Evolutionary conservation across 129 eudicot genomes (phyloP).

Genomic region (sunflower (Helianthus annuus)): DNA sequence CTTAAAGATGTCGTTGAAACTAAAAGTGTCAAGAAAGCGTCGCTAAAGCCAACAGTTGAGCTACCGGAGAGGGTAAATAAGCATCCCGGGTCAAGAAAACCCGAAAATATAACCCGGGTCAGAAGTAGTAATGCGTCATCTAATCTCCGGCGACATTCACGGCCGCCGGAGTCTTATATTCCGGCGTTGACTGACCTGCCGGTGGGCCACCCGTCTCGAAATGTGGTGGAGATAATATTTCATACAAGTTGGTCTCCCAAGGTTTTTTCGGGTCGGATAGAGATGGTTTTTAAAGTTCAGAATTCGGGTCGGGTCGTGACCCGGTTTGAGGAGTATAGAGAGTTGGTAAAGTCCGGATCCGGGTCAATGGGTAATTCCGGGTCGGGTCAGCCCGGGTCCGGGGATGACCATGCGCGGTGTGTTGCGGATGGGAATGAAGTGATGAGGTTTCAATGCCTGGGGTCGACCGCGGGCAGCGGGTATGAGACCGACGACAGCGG

Average conservation of each 20-base stretch:
- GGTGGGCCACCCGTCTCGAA: constrained; percentile 88
- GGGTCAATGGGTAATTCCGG: constrained; percentile 24
- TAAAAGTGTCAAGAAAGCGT: constrained; percentile 26
- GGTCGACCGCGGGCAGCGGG: constrained; percentile 57
- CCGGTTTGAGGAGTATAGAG: constrained; percentile 91
- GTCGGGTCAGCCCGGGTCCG: constrained; percentile 16
- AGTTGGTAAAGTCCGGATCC: constrained; percentile 46
- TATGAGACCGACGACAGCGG: constrained; percentile 51
- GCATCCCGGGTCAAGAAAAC: constrained; percentile 38
- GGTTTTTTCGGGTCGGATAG: constrained; percentile 74
- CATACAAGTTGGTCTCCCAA: constrained; percentile 84
- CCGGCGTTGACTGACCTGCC: constrained; percentile 83
- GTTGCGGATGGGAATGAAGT: constrained; percentile 97
- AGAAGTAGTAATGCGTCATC: constrained; percentile 16
- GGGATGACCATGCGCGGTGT: constrained; percentile 82
- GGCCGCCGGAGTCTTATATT: constrained; percentile 41
- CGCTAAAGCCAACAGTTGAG: constrained; percentile 12
- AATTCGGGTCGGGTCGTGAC: constrained; percentile 63
- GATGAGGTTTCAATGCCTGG: constrained; percentile 90
- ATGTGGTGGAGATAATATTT: constrained; percentile 91
- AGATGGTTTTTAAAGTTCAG: constrained; percentile 87
- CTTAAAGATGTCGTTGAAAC: constrained; percentile 65
- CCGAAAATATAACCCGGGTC: constrained; percentile 37
- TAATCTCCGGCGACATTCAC: constrained; percentile 36
- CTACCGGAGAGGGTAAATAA: constrained; percentile 22